Evolutionary conservation across 495 filamentous ascomycete species (phyloP).

Genomic region (Hypoxylon crocopeplum): DNA sequence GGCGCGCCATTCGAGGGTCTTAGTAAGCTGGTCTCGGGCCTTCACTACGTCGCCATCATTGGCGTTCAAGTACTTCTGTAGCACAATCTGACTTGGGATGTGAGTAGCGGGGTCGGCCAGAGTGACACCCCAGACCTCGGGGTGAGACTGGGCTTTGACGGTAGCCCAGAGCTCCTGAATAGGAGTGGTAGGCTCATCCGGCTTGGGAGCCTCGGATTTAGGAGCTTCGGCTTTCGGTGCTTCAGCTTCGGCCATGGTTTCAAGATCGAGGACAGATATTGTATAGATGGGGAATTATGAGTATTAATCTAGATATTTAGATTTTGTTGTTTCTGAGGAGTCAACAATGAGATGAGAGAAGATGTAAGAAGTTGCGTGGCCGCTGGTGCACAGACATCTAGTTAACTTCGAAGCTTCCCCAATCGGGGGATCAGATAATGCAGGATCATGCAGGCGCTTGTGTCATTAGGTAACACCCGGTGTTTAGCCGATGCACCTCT

Average conservation of each 20-base stretch:
- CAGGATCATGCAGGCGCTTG: background rate
- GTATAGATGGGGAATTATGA: background rate
- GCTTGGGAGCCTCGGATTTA: constrained; percentile 27
- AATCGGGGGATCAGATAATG: constrained; percentile 19
- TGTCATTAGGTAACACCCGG: constrained; percentile 7
- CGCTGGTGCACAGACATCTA: no score
- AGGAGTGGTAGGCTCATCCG: constrained; percentile 35
- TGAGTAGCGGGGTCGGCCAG: constrained; percentile 60
- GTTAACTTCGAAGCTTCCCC: constrained; percentile 30
- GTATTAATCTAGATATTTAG: no score
- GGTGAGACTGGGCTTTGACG: constrained; percentile 51
- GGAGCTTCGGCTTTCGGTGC: constrained; percentile 14
- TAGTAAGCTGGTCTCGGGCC: constrained; percentile 76
- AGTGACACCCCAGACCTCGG: constrained; percentile 81
- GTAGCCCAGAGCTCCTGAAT: constrained; percentile 47
- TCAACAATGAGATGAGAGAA: constrained; percentile 9
- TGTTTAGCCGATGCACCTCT: constrained; percentile 19
- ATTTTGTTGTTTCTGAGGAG: no score
- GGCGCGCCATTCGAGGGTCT: constrained; percentile 82
- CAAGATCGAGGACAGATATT: background rate
- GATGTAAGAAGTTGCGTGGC: background rate
- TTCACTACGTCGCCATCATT: constrained; percentile 76
- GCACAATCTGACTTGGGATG: constrained; percentile 76
- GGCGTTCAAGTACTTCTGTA: constrained; percentile 91
- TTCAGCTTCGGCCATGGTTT: constrained; percentile 25